Percentiles rank a stretch among this genome's conserved stretches.
Evolutionary conservation across 345 rosid genomes (phyloP).

Genomic region (Hibiscus trionum): DNA sequence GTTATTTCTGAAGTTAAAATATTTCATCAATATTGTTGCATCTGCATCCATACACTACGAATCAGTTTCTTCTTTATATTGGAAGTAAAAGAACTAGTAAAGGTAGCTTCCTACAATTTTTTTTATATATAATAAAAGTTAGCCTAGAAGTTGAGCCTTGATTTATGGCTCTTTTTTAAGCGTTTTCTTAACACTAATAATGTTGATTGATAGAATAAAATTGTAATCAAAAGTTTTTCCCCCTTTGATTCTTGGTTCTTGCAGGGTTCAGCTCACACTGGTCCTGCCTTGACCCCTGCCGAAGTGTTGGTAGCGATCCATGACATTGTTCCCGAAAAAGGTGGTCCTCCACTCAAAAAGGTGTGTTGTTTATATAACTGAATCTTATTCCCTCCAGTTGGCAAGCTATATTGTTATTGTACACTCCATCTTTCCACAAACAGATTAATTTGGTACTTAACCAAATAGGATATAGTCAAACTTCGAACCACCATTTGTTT

Average conservation of each 20-base stretch:
- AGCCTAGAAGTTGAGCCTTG: not conserved
- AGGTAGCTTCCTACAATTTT: not conserved
- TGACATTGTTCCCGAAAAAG: conserved; percentile 78
- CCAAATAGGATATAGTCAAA: not conserved
- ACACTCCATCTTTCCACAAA: not conserved
- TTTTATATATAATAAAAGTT: not conserved
- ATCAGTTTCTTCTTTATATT: not conserved
- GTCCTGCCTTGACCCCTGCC: conserved; percentile 97
- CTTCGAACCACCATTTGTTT: not conserved
- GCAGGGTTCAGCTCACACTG: conserved; percentile 98
- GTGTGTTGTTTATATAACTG: conserved; percentile 27
- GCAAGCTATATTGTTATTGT: not conserved
- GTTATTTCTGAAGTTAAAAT: not conserved
- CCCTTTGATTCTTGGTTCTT: not conserved
- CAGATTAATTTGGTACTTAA: not conserved
- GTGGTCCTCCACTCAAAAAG: conserved; percentile 77
- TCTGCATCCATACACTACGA: not conserved
- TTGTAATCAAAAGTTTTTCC: not conserved
- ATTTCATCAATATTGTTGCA: not conserved
- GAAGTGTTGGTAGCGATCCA: conserved; percentile 97
- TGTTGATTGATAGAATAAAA: not conserved
- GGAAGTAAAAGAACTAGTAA: not conserved
- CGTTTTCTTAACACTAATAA: not conserved
- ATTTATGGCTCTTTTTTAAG: not conserved
- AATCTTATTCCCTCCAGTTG: not conserved